Conservation (phyloP, 2,329 filamentous ascomycete genomes). For the Colletotrichum sp. region DNA sequence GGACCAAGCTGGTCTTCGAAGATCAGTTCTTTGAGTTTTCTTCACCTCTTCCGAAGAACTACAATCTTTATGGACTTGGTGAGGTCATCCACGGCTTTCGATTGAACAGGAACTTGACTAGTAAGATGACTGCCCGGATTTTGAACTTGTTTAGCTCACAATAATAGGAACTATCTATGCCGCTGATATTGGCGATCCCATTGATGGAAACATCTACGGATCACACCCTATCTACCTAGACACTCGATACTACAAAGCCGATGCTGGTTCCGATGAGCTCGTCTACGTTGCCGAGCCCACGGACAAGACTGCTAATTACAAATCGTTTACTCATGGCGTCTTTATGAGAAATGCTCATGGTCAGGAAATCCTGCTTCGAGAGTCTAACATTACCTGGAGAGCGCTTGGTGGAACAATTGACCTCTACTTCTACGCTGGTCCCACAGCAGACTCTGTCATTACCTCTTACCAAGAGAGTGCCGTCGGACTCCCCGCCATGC, state of each 20-base stretch:
- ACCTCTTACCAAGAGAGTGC: slow-evolving; percentile 72
- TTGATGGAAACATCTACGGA: slow-evolving; percentile 75
- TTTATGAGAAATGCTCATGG: slow-evolving; percentile 80
- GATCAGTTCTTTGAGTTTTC: slow-evolving; percentile 80
- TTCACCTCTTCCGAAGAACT: slow-evolving; percentile 69
- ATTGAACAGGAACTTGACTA: slow-evolving; percentile 75
- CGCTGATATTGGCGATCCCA: slow-evolving; percentile 70
- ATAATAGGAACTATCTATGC: slow-evolving; percentile 56
- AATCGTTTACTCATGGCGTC: slow-evolving; percentile 76
- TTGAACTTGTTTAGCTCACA: not conserved
- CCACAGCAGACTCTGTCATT: slow-evolving; percentile 70
- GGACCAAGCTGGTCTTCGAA: slow-evolving; percentile 71
- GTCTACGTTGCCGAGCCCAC: slow-evolving; percentile 61
- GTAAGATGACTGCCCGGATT: slow-evolving; percentile 37
- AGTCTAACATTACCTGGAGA: slow-evolving; percentile 73
- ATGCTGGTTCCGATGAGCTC: slow-evolving; percentile 48
- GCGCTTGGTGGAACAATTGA: slow-evolving; percentile 79
- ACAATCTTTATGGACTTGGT: slow-evolving; percentile 78
- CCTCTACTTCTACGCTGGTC: slow-evolving; percentile 80
- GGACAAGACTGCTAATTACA: slow-evolving; percentile 52
- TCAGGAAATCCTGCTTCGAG: slow-evolving; percentile 72
- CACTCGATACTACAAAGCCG: slow-evolving; percentile 73
- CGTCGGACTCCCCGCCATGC: slow-evolving; percentile 75
- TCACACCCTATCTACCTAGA: slow-evolving; percentile 81
- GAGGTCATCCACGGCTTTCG: slow-evolving; percentile 75